Evolutionary conservation across 768 basidiomycete species (phyloP), one percentile per base, ranked within the genome.

Genomic region (Coprinellus micaceus): DNA sequence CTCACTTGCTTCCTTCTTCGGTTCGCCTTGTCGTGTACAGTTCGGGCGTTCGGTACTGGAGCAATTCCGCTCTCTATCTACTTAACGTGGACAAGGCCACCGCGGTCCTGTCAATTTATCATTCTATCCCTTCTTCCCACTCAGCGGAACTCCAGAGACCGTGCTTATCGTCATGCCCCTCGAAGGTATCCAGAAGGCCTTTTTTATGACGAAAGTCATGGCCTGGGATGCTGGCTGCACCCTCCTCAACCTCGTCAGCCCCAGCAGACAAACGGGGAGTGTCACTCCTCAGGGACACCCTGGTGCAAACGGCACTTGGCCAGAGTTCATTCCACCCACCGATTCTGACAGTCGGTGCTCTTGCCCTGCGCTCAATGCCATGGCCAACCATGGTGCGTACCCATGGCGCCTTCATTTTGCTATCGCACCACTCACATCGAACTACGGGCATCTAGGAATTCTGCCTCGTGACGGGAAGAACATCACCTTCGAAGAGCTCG

Each of bases 331-430:
- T 1, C 68, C 84, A 1, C 79, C 87, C 12, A 69, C 67, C 54
- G 76, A 82, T 9, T 82, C 80, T 1, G 89, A 91, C 61, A 89
- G 88, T 62, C 75, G 90, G 1, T 81, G 82, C 58, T 81, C 84
- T 1, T 91, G 89, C 60, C 89, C 89, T 1, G 88, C 81, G 11
- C 67, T 92, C 57, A 92, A 93, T 61, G 85, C 88, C 0, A 74
- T 93, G 81, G 88, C 90, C 6, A 92, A 92, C 66, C 90, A 92
- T 58, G 91, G 90, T 90, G 39, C 29, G 72, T 57, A 6, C n/a
- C 33, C 33, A 33, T 33, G 33, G 13, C 33, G 13, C 6, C 6
- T 33, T 13, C 13, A 4, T 4, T 41, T 73, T 25, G 22, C 19
- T 19, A 43, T 19, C 19, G 36, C 13, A 13, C 13, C 33, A 33